These are phyloP conservation scores for Acacia concinna DNA, from an alignment of 331 rosid genomes.

Conservation along the genomic window DNA sequence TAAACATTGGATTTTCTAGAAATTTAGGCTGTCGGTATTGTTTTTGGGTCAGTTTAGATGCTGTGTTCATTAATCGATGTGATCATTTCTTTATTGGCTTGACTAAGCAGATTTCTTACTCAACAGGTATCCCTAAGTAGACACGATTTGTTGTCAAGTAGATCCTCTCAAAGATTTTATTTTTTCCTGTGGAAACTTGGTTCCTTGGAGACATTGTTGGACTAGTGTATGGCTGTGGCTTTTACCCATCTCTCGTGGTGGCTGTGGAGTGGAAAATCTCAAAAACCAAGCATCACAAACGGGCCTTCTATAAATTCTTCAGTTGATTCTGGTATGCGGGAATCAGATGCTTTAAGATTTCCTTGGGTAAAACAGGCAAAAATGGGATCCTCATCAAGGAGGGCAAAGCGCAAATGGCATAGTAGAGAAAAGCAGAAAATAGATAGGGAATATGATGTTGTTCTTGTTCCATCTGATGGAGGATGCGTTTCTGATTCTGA, in stretches of 20 bases:
- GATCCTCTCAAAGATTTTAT: background rate
- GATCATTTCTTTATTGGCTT: constrained; percentile 11
- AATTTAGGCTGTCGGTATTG: constrained; percentile 2
- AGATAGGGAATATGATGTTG: constrained; percentile 81
- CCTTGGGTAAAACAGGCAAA: constrained; percentile 57
- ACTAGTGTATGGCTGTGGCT: constrained; percentile 67
- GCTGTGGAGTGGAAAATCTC: constrained; percentile 84
- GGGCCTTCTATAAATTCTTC: constrained; percentile 61
- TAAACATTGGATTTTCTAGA: background rate
- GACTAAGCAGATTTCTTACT: constrained; percentile 24
- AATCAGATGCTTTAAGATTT: constrained; percentile 71
- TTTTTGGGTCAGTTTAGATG: constrained; percentile 20
- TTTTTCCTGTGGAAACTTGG: constrained; percentile 3
- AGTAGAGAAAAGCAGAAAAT: constrained; percentile 86
- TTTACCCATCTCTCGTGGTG: constrained; percentile 86
- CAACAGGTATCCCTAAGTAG: constrained; percentile 30
- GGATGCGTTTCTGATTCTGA: constrained; percentile 88
- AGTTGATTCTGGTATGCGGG: constrained; percentile 55
- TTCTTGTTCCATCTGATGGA: constrained; percentile 92
- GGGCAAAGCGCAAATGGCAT: constrained; percentile 82
- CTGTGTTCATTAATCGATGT: constrained; percentile 11
- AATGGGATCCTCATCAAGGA: constrained; percentile 64
- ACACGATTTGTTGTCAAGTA: background rate
- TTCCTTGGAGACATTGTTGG: background rate
- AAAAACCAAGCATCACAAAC: constrained; percentile 64